Percentiles rank a stretch among this genome's conserved stretches.
Evolutionary conservation across 306 rosid species (phyloP).

Genomic region (Fragaria vesca): DNA sequence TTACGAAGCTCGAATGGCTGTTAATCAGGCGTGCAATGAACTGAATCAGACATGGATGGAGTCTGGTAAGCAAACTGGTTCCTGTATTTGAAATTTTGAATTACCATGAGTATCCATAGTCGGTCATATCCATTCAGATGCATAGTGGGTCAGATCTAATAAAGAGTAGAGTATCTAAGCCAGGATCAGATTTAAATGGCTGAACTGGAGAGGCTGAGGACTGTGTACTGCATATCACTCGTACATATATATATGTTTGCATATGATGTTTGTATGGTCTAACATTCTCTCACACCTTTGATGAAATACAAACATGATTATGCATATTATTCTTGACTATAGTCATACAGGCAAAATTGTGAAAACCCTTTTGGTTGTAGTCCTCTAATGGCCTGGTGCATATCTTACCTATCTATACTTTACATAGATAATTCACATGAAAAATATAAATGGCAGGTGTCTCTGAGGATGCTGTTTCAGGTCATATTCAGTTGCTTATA

Average conservation of each 20-base stretch:
- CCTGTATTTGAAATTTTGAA: neutral
- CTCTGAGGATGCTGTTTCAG: conserved; percentile 98
- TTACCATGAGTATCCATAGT: conserved; percentile 1
- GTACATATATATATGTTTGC: neutral
- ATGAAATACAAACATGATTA: neutral
- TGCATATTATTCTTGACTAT: neutral
- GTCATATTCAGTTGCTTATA: conserved; percentile 89
- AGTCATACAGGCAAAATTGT: neutral
- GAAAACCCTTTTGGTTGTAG: neutral
- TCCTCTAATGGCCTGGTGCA: neutral
- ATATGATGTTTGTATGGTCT: neutral
- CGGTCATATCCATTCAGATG: neutral
- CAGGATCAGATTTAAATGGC: neutral
- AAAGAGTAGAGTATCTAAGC: neutral
- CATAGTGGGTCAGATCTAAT: neutral
- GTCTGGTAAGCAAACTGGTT: conserved; percentile 56
- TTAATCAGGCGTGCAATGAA: conserved; percentile 99
- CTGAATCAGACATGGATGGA: conserved; percentile 96
- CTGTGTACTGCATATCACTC: neutral
- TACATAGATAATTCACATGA: conserved; percentile 19
- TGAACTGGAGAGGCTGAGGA: neutral
- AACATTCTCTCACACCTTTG: neutral
- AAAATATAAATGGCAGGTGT: conserved; percentile 61
- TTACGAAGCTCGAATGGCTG: conserved; percentile 99
- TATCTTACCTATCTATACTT: conserved; percentile 14